These are phyloP conservation scores for Myriosclerotinia curreyana DNA, from an alignment of 2,329 filamentous ascomycete genomes.

Conservation along the genomic window DNA sequence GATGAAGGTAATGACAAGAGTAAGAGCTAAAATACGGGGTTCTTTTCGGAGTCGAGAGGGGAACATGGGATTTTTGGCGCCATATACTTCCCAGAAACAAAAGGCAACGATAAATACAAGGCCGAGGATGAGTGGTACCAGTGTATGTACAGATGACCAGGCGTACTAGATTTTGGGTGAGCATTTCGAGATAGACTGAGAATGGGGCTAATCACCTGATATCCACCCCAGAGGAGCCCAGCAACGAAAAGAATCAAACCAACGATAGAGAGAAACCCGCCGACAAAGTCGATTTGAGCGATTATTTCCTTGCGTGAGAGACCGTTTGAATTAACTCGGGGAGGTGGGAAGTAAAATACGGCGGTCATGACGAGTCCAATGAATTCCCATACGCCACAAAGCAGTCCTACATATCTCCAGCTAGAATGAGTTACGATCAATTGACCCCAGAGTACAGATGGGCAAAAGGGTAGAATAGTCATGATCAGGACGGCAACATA, in stretches of 20 bases:
- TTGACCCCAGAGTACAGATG: conserved; percentile 59
- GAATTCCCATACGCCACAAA: conserved; percentile 52
- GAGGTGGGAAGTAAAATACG: conserved; percentile 54
- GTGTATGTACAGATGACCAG: conserved; percentile 55
- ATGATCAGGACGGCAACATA: conserved; percentile 60
- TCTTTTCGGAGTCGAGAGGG: conserved; percentile 53
- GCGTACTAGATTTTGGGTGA: conserved; percentile 56
- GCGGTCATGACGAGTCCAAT: conserved; percentile 50
- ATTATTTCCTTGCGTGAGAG: conserved; percentile 43
- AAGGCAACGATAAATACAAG: conserved; percentile 47
- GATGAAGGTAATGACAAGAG: conserved; percentile 56
- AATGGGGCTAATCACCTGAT: conserved; percentile 34
- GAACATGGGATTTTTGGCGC: conserved; percentile 46
- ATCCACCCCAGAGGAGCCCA: conserved; percentile 56
- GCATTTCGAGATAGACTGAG: background rate
- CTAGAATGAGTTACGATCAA: conserved; percentile 47
- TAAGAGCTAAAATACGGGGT: conserved; percentile 50
- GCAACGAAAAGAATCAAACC: conserved; percentile 52
- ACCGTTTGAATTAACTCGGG: conserved; percentile 44
- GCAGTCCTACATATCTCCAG: conserved; percentile 55
- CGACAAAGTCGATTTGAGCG: conserved; percentile 49
- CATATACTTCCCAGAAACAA: conserved; percentile 52
- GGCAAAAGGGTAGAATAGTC: conserved; percentile 59
- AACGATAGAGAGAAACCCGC: conserved; percentile 49
- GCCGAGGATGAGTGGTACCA: conserved; percentile 54